Conservation (phyloP, 2,329 filamentous ascomycete species). For the Hypoxylon sp. region DNA sequence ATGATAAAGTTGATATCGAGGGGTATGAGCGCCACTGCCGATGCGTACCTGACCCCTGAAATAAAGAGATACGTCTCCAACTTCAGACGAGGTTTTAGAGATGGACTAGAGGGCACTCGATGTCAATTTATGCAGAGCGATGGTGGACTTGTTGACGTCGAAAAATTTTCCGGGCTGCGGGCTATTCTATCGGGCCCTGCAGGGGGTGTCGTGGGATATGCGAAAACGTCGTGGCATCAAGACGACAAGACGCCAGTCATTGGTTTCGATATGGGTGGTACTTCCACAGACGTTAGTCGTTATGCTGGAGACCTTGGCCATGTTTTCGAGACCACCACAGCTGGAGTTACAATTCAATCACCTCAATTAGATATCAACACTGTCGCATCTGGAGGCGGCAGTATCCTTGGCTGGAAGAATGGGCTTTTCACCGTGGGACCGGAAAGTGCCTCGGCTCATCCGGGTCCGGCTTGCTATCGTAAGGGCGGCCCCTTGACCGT, state of each 20-base stretch:
- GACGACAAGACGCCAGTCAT: conserved; percentile 77
- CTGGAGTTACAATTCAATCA: conserved; percentile 81
- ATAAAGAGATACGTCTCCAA: conserved; percentile 35
- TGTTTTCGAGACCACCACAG: conserved; percentile 52
- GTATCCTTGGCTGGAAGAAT: conserved; percentile 76
- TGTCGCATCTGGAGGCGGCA: conserved; percentile 81
- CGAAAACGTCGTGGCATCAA: conserved; percentile 71
- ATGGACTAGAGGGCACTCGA: conserved; percentile 14
- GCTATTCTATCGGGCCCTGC: conserved; percentile 90
- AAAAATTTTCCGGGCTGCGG: conserved; percentile 75
- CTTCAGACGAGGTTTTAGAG: conserved; percentile 27
- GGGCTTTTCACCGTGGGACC: conserved; percentile 80
- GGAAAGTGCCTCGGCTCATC: conserved; percentile 78
- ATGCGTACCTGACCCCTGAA: conserved; percentile 42
- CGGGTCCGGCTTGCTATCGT: conserved; percentile 78
- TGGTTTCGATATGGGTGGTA: conserved; percentile 83
- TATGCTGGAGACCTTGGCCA: conserved; percentile 64
- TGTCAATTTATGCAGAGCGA: conserved; percentile 53
- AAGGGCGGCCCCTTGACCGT: conserved; percentile 78
- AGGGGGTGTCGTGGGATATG: conserved; percentile 83
- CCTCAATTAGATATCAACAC: conserved; percentile 87
- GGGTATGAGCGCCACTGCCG: conserved; percentile 16
- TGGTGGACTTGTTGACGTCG: conserved; percentile 67
- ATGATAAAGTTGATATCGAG: conserved; percentile 77
- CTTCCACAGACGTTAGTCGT: conserved; percentile 61